Conservation (phyloP, 768 basidiomycete species). For the Lactarius sp. region DNA sequence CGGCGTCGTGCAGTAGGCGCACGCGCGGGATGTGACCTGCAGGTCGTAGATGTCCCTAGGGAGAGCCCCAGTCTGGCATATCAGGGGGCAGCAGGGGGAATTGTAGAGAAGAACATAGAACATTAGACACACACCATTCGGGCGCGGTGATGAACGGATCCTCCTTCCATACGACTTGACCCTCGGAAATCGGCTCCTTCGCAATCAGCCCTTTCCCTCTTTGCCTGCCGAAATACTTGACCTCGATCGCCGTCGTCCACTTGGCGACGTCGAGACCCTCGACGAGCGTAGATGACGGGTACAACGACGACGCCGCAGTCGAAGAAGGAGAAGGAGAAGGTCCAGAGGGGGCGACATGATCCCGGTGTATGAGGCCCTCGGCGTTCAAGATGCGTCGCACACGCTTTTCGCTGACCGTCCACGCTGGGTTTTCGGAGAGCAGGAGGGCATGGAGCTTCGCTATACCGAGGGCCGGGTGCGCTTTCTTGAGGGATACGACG, state of each 20-base stretch:
- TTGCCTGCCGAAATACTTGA: slow-evolving; percentile 58
- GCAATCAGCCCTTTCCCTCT: slow-evolving; percentile 87
- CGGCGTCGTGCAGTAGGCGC: slow-evolving; percentile 69
- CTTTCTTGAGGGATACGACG: slow-evolving; percentile 48
- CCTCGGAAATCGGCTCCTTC: slow-evolving; percentile 56
- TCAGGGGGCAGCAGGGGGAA: slow-evolving; percentile 11
- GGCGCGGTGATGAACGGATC: slow-evolving; percentile 77
- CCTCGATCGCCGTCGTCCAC: slow-evolving; percentile 62
- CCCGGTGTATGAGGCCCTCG: slow-evolving; percentile 42
- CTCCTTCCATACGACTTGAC: slow-evolving; percentile 80
- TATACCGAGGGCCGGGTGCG: slow-evolving; percentile 63
- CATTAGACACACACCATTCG: slow-evolving; percentile 73
- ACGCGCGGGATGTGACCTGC: slow-evolving; percentile 55
- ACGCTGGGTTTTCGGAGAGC: slow-evolving; percentile 53
- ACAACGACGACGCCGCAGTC: slow-evolving; percentile 32
- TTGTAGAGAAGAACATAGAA: slow-evolving; percentile 18
- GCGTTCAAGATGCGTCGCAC: slow-evolving; percentile 64
- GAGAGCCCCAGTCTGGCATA: background rate
- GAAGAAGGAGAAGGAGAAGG: slow-evolving; percentile 43
- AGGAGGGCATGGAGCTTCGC: slow-evolving; percentile 64
- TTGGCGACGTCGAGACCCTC: slow-evolving; percentile 54
- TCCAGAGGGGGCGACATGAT: slow-evolving; percentile 45
- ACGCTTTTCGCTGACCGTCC: slow-evolving; percentile 83
- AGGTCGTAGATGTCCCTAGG: slow-evolving; percentile 74
- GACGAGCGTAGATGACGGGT: slow-evolving; percentile 62